Evolutionary conservation across 2,329 filamentous ascomycete species (phyloP), one percentile per base, ranked within the genome.

Genomic region (Chalara sp.): DNA sequence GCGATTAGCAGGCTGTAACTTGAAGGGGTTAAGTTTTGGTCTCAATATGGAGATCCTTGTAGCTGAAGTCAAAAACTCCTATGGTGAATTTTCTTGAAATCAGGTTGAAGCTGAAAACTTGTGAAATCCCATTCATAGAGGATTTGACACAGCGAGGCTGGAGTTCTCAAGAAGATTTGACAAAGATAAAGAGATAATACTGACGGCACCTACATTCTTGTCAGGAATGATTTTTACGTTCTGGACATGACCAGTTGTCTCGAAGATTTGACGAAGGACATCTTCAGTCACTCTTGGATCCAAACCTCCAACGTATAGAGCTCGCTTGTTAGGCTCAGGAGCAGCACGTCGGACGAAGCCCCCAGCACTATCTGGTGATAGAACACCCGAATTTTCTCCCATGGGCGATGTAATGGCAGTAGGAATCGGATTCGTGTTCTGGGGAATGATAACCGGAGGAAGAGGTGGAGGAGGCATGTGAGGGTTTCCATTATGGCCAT

Each of bases 161-260:
- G 46, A 57, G 53, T 52, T 59, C 56, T 54, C 54, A 48, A 57
- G 49, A 56, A 47, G 50, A 56, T 56, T 53, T 55, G 55, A 61
- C 48, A 57, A 12, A 54, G 52, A 51, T 51, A 64, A 59, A 59
- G 44, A n/a, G 35, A 58, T 63, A 56, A 65, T 64, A 68, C 67
- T 66, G 61, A 68, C 66, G 55, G 66, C 64, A 83, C 89, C 80
- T 75, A 96, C 91, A 72, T 96, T 99, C 80, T 99, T 99, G 78
- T 99, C 93, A 48, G 93, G 93, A 68, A 99, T 99, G 67, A 99
- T 96, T 79, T 99, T 99, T 68, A 99, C 93, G 66, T 89, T 96
- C 73, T 96, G 87, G 58, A 99, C 93, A 72, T 99, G 93, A 51
- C 93, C 93, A 53, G 91, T 96, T 6, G 93, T 99, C 76, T 99